Evolutionary conservation across 768 basidiomycete species (phyloP), one percentile per base, ranked within the genome.

Genomic region (Boletellus emodensis): DNA sequence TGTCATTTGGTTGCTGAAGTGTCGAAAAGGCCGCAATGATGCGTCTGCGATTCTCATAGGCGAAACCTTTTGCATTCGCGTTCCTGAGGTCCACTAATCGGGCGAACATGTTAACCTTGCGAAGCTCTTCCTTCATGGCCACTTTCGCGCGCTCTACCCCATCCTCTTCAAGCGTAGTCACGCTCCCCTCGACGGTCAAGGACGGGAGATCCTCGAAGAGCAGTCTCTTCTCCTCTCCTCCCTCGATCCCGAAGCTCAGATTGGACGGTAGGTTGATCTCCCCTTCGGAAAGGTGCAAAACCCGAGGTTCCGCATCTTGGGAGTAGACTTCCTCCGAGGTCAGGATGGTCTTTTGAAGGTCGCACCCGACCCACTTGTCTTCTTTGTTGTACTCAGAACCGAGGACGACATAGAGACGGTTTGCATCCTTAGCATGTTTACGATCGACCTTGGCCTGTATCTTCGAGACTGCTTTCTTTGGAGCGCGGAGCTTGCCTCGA

Each of bases 31-130:
- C 83, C 13, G 71, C 70, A 26, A 96, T 75, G 53, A 94, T 86
- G 54, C 92, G 77, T 62, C 82, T 75, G 52, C 88, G 76, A 66
- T 96, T 97, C 70, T 93, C 90, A 60, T 79, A 90, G 44, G 89
- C 82, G 54, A 97, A 83, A n/a, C 91, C 92, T 28, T 71, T 74
- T 26, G 91, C 88, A 58, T 87, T 90, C 15, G 95, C 87, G 62
- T 98, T 97, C 55, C 85, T 75, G 59, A 98, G 69, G 71, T 96
- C 93, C 18, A 93, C 70, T 28, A 92, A 69, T 57, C 78, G 77
- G 38, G 86, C 83, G 49, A 96, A 76, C 60, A 69, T 63, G 53
- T 72, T 77, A 6, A 77, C 74, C 61, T 84, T 85, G 49, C 53
- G 51, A 28, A 73, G 42, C 58, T 81, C 76, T 36, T 59, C 61